Base-by-base conservation (phyloP, 192 early-diverging fungal species). In the Fimicolochytrium jonesii region DNA sequence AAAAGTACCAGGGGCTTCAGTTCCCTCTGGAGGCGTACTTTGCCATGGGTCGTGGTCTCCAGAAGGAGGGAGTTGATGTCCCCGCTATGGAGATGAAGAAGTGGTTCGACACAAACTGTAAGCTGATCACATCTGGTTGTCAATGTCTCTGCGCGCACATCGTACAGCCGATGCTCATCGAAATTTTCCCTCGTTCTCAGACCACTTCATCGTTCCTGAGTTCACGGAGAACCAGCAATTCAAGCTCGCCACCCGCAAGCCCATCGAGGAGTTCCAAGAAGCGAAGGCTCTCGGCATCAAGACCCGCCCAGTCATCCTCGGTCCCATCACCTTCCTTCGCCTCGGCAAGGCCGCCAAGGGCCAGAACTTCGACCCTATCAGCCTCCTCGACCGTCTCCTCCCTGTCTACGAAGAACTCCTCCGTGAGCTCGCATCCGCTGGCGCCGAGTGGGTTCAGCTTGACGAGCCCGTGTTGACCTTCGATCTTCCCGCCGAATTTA, bases 71-170 rank as follows among this genome's bases (percentile, higher is more conserved):
- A 64, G 75, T 95, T 57, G 93, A 97, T 62, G 89, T 98, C 31
- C 89, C 89, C 51, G 92, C 94, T 52, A 87, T 93, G 70, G 93
- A 97, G 77, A 98, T 98, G 95, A 94, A 94, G 85, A 98, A 98
- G 80, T 98, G 91, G 92, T 98, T 97, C 72, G 93, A 97, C 75
- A 95, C 95, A 65, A 98, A 98, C 88, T 98, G 66, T 68, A 53
- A 46, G 66, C 47, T n/a, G n/a, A n/a, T n/a, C n/a, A n/a, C n/a
- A n/a, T n/a, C n/a, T n/a, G n/a, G n/a, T n/a, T n/a, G n/a, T n/a
- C n/a, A n/a, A n/a, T n/a, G n/a, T n/a, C n/a, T n/a, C n/a, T n/a
- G n/a, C n/a, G n/a, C n/a, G n/a, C n/a, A n/a, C n/a, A n/a, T n/a
- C n/a, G n/a, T n/a, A n/a, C n/a, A n/a, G n/a, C n/a, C n/a, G 22